Evolutionary conservation across 2,329 filamentous ascomycete species (phyloP).

Genomic region (Thyridium curvatum): DNA sequence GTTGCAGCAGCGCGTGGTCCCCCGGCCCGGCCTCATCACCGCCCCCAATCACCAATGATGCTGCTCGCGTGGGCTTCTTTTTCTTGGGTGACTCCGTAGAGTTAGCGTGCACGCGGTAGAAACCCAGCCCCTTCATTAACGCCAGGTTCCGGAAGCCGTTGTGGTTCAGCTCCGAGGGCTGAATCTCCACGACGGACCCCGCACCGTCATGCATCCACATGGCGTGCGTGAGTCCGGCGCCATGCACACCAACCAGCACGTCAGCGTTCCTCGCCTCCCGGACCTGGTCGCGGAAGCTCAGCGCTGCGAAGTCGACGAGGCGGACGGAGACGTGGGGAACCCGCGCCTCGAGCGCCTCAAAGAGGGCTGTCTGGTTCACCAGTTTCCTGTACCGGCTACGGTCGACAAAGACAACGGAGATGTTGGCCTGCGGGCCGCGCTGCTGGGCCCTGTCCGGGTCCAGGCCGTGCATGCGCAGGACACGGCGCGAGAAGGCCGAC

Average conservation of each 20-base stretch:
- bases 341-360: slow-evolving; percentile 15
- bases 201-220: slow-evolving; percentile 29
- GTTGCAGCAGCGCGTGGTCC: neutral
- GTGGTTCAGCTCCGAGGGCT: slow-evolving; percentile 24
- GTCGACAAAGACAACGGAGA: slow-evolving; percentile 27
- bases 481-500: slow-evolving; percentile 22
- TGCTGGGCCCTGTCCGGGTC: neutral
- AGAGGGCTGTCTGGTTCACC: slow-evolving; percentile 16
- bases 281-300: slow-evolving; percentile 30
- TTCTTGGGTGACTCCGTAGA: neutral
- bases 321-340: slow-evolving; percentile 20
- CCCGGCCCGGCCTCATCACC: neutral
- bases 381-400: slow-evolving; percentile 23
- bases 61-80: neutral
- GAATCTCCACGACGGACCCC: slow-evolving; percentile 33
- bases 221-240: slow-evolving; percentile 32
- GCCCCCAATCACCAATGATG: neutral
- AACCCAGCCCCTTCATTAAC: slow-evolving; percentile 25
- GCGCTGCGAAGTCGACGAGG: slow-evolving; percentile 28
- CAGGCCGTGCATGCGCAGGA: slow-evolving; percentile 21
- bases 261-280: slow-evolving; percentile 26
- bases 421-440: slow-evolving; percentile 1
- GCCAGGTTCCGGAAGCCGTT: slow-evolving; percentile 35
- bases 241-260: slow-evolving; percentile 35
- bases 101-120: slow-evolving; percentile 27